A percentile compares a stretch with the other conserved stretches of the same genome.
Evolutionary conservation across 345 rosid species (phyloP).

Genomic region (Salix suchowensis): DNA sequence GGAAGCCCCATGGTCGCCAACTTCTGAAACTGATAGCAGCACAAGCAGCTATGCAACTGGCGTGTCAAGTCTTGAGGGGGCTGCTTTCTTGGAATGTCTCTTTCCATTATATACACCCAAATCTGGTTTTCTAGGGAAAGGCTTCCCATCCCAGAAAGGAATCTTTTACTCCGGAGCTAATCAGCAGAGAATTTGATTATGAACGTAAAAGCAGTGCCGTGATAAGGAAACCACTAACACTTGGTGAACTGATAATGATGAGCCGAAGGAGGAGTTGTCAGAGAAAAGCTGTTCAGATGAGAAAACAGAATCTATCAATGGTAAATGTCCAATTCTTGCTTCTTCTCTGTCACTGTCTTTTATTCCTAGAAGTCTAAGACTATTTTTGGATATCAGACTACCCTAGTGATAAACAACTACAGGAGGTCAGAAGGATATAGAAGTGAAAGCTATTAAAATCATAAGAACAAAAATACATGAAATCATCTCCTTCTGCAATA

Average conservation of each 20-base stretch:
- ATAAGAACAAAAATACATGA: not conserved
- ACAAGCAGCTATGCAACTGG: conserved; percentile 66
- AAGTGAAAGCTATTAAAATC: not conserved
- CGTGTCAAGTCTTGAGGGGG: conserved; percentile 58
- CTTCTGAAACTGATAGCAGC: conserved; percentile 56
- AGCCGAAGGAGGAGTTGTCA: conserved; percentile 67
- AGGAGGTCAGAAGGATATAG: not conserved
- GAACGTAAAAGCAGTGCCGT: conserved; percentile 18
- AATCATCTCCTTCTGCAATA: not conserved
- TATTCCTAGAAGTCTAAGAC: not conserved
- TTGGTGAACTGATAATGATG: conserved; percentile 80
- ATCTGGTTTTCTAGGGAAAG: conserved; percentile 40
- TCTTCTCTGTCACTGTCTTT: conserved; percentile 8
- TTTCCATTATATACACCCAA: conserved; percentile 62
- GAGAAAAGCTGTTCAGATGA: conserved; percentile 55
- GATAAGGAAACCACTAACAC: conserved; percentile 55
- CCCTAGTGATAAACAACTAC: not conserved
- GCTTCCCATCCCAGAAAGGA: conserved; percentile 9
- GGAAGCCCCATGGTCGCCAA: conserved; percentile 45
- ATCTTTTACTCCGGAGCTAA: conserved; percentile 25
- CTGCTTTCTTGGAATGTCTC: conserved; percentile 76
- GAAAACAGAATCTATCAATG: conserved; percentile 47
- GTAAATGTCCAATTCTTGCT: conserved; percentile 34
- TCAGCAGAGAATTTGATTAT: conserved; percentile 11
- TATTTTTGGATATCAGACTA: not conserved